Conservation (phyloP, 805 yeast species). For the Teunomyces barrocoloradensis region DNA sequence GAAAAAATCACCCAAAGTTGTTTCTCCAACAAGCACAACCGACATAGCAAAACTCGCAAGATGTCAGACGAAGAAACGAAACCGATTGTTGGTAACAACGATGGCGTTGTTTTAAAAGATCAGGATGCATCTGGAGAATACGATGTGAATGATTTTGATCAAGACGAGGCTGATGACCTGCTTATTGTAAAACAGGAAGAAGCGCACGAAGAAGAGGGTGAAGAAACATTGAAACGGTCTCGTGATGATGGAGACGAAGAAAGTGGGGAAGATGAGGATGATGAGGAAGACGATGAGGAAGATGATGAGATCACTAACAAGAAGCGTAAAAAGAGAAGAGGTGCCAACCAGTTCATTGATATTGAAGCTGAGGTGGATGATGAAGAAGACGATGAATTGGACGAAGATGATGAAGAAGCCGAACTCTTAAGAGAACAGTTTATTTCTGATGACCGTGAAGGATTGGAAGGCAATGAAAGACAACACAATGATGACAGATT, state of each 20-base stretch:
- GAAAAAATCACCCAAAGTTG: neutral
- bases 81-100: neutral
- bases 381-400: conserved; percentile 91
- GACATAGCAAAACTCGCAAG: neutral
- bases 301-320: conserved; percentile 51
- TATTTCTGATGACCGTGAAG: conserved; percentile 68
- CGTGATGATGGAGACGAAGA: conserved; percentile 20
- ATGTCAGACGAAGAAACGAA: conserved; percentile 4
- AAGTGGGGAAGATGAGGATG: conserved; percentile 50
- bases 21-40: neutral
- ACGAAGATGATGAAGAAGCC: conserved; percentile 87
- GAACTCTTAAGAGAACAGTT: conserved; percentile 81
- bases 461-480: conserved; percentile 28
- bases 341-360: conserved; percentile 86
- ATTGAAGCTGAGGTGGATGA: conserved; percentile 99
- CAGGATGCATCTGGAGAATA: neutral
- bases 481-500: conserved; percentile 63
- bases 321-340: conserved; percentile 45
- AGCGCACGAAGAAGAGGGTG: conserved; percentile 7
- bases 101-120: neutral
- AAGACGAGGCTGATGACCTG: conserved; percentile 11
- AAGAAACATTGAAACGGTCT: conserved; percentile 4
- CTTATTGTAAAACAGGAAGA: conserved; percentile 14
- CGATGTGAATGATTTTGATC: conserved; percentile 2
- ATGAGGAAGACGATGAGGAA: conserved; percentile 50